Evolutionary conservation across 345 rosid species (phyloP).

Genomic region (Brassica incana): DNA sequence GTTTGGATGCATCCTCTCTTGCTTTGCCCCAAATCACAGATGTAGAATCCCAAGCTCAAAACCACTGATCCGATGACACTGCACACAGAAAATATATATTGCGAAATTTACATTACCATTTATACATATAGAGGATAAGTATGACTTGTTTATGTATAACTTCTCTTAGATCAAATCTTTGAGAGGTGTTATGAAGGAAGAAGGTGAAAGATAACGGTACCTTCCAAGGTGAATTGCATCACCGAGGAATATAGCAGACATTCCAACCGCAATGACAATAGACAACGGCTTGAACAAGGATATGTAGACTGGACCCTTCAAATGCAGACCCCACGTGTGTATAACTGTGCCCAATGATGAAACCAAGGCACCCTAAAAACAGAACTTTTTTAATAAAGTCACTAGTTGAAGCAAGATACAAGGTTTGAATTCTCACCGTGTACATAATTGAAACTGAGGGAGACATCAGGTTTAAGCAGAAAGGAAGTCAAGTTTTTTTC

Average conservation of each 20-base stretch:
- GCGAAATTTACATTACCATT: background rate
- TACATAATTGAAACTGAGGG: conserved; percentile 36
- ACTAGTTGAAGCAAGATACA: background rate
- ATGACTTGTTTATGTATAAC: background rate
- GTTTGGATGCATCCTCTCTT: conserved; percentile 32
- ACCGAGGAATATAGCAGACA: conserved; percentile 40
- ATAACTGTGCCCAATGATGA: conserved; percentile 3
- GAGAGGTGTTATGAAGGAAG: background rate
- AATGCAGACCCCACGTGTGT: conserved; percentile 43
- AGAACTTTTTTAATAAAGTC: background rate
- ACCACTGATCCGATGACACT: conserved; percentile 36
- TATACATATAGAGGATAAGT: background rate
- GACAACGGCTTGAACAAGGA: conserved; percentile 47
- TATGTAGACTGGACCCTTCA: conserved; percentile 50
- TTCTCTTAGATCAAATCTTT: background rate
- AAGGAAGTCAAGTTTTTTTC: conserved; percentile 45
- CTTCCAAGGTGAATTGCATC: conserved; percentile 45
- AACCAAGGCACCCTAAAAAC: conserved; percentile 32
- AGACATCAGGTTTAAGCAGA: conserved; percentile 38
- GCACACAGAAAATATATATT: background rate
- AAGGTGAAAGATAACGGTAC: conserved; percentile 9
- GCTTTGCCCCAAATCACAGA: conserved; percentile 44
- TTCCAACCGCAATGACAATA: conserved; percentile 41
- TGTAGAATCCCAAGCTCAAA: conserved; percentile 36
- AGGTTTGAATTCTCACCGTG: conserved; percentile 39